Evolutionary conservation across 345 rosid genomes (phyloP).

Genomic region (Gossypium turneri): DNA sequence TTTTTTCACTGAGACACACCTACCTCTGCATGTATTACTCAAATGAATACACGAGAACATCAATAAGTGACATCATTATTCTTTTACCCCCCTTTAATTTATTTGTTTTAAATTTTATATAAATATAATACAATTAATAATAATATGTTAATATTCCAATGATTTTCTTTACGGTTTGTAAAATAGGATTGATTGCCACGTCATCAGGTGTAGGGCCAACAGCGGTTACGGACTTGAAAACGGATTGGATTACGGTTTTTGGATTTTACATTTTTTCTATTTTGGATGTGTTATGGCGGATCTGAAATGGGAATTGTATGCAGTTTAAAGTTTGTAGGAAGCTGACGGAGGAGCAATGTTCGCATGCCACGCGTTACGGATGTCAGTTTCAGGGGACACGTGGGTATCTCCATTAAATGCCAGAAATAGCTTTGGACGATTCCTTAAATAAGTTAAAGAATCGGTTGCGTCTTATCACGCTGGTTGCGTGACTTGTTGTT

Average conservation of each 20-base stretch:
- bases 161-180: no score
- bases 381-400: constrained; percentile 8
- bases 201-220: not conserved
- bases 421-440: not conserved
- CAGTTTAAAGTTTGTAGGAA: not conserved
- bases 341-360: not conserved
- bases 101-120: no score
- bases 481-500: constrained; percentile 34
- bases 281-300: not conserved
- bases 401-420: constrained; percentile 1
- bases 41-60: no score
- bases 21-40: no score
- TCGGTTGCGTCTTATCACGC: constrained; percentile 32
- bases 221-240: constrained; percentile 9
- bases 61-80: no score
- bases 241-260: constrained; percentile 14
- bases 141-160: no score
- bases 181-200: not conserved
- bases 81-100: no score
- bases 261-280: not conserved
- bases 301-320: constrained; percentile 12
- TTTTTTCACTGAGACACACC: no score
- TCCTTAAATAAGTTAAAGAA: not conserved
- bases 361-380: constrained; percentile 5
- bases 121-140: no score